Base-by-base conservation (phyloP, 495 filamentous ascomycete genomes). In the Letharia columbiana region DNA sequence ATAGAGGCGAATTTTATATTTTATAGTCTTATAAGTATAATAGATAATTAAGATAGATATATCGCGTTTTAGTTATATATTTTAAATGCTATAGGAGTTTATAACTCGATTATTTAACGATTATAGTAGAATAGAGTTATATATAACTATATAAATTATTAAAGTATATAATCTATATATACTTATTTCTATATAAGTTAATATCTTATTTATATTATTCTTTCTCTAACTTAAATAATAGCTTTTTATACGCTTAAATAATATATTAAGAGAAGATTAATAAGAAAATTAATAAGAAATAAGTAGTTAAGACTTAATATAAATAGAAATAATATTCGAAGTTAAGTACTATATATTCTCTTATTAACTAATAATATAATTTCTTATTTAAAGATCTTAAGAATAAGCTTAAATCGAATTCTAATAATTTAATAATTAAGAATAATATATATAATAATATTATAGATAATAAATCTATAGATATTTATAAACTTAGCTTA, bases 311-410 rank as follows among this genome's bases (percentile, higher is more conserved):
- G 28, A 59, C 2, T 37, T 6, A 37, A 35, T 3, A 28, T 11
- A 33, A 28, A 9, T 59, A 59, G 56, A 59, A 59, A 28, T 59
- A 59, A 10, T 59, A 4, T 40, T 11, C 28, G 18, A 11, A 9
- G n/a, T 59, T 59, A 20, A 59, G 28, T 59, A 11, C 56, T 59
- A 31, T 59, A 59, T 40, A 59, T 40, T 31, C 31, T 59, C 56
- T 59, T 37, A 59, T 59, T 13, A 31, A 59, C 4, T 11, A 40
- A 59, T 31, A 31, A 37, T 31, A 31, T 35, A 11, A 59, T 0
- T 8, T 31, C 56, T 59, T 59, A 11, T 11, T 31, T 11, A 59
- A 31, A 59, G 56, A 59, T 40, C 56, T 59, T 37, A 59, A 59
- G 37, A 11, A 59, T 59, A 12, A 59, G 28, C 28, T 59, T 31